Evolutionary conservation across 208 protist genomes (phyloP).

Genomic region (Leptomonas seymouri): DNA sequence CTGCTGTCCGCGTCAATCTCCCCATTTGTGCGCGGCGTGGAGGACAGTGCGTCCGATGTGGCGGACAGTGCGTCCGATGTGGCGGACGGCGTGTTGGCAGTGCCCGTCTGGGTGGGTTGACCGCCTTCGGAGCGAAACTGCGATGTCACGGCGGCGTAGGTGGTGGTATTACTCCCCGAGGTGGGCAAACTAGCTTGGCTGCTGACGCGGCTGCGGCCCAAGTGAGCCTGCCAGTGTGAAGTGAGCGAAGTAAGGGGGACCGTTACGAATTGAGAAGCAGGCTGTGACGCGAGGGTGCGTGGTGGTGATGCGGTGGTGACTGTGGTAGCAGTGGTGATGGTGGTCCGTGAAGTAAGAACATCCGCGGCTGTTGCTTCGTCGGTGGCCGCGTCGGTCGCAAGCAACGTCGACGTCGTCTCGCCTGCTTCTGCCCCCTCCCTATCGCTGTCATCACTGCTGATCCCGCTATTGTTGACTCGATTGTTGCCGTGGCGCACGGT

Average conservation of each 20-base stretch:
- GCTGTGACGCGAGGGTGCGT: not conserved
- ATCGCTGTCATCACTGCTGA: too few species aligned
- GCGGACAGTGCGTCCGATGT: not conserved
- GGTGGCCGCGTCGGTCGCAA: too few species aligned
- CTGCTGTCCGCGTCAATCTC: constrained; percentile 1
- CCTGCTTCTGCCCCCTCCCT: too few species aligned
- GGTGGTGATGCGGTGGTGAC: not conserved
- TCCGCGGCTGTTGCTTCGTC: too few species aligned
- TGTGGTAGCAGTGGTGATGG: not conserved
- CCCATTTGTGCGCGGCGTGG: constrained; percentile 1
- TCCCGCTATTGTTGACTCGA: too few species aligned
- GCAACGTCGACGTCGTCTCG: too few species aligned
- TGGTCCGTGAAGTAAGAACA: too few species aligned
- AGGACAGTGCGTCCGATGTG: not conserved
- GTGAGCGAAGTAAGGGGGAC: not conserved
- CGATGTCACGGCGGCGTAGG: not conserved
- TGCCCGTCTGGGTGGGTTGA: not conserved
- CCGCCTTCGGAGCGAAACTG: constrained; percentile 7
- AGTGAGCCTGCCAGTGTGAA: not conserved
- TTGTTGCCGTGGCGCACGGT: too few species aligned
- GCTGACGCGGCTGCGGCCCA: not conserved
- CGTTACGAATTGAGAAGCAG: not conserved
- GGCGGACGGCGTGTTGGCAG: not conserved
- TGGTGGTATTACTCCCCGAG: not conserved
- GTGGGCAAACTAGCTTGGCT: not conserved